These are phyloP conservation scores for Penicillium silybi DNA, from an alignment of 495 filamentous ascomycete species.

Conservation along the genomic window DNA sequence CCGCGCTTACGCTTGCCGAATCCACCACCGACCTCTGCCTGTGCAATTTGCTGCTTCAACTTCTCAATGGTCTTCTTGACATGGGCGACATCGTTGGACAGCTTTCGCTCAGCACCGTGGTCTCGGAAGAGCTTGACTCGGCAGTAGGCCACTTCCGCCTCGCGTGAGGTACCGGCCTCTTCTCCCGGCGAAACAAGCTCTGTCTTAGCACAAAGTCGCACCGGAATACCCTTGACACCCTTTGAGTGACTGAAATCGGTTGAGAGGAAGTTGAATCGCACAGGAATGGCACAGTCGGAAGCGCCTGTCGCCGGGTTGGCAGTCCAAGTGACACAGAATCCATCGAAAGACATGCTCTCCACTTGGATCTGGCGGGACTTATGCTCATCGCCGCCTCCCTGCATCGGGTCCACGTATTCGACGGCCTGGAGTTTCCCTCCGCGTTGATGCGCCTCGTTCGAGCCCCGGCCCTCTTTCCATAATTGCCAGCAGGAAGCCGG, in stretches of 20 bases:
- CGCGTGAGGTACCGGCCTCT: conserved; percentile 35
- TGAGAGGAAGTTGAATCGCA: conserved; percentile 94
- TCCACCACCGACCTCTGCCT: conserved; percentile 83
- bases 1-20: conserved; percentile 81
- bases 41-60: conserved; percentile 77
- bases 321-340: conserved; percentile 85
- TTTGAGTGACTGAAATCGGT: conserved; percentile 97
- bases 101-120: conserved; percentile 89
- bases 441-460: conserved; percentile 83
- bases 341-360: conserved; percentile 80
- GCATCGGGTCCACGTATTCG: conserved; percentile 77
- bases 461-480: conserved; percentile 91
- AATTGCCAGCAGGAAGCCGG: conserved; percentile 85
- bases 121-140: conserved; percentile 94
- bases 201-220: conserved; percentile 86
- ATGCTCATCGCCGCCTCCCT: conserved; percentile 58
- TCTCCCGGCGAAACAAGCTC: conserved; percentile 47
- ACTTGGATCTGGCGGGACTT: conserved; percentile 72
- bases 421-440: conserved; percentile 85
- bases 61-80: conserved; percentile 93
- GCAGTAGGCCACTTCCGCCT: conserved; percentile 78
- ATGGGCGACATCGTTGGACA: conserved; percentile 85
- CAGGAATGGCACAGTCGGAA: conserved; percentile 71
- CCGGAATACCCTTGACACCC: conserved; percentile 91
- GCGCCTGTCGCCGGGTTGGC: conserved; percentile 54